phyloP scores from a whole-genome alignment of 805 yeast species.

The Barnettozyma sucrosica region DNA sequence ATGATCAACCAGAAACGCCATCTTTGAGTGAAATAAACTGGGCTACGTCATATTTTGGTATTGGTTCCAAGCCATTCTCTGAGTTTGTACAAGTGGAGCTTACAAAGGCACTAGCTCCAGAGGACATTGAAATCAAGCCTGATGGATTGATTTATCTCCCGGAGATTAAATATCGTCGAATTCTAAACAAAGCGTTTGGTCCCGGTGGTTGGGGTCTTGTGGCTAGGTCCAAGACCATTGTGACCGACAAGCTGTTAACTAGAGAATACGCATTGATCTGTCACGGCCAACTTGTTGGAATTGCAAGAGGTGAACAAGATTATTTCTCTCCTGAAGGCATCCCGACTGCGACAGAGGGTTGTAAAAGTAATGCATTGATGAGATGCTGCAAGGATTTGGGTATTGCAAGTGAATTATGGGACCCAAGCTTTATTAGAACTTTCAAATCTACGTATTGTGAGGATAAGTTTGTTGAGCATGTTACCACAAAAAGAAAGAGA shows the following conservation, averaged over 20 bases:
- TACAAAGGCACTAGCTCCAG: conserved; percentile 52
- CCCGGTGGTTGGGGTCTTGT: conserved; percentile 99
- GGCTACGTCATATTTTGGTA: conserved; percentile 82
- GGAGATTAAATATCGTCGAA: conserved; percentile 90
- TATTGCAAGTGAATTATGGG: conserved; percentile 96
- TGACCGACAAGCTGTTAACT: conserved; percentile 70
- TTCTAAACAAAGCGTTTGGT: conserved; percentile 86
- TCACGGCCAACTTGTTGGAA: conserved; percentile 80
- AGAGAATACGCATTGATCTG: conserved; percentile 88
- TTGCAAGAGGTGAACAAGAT: conserved; percentile 95
- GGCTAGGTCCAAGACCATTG: conserved; percentile 79
- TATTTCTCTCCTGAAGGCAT: conserved; percentile 81
- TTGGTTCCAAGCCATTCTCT: conserved; percentile 75
- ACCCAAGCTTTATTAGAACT: conserved; percentile 76
- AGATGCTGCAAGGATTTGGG: conserved; percentile 97
- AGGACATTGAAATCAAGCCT: conserved; percentile 90
- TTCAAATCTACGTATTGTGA: conserved; percentile 67
- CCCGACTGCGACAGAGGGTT: conserved; percentile 96
- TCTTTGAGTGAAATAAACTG: conserved; percentile 46
- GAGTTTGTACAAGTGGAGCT: conserved; percentile 54
- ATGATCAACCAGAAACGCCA: conserved; percentile 19
- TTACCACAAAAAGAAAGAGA: conserved; percentile 75
- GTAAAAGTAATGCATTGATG: conserved; percentile 95
- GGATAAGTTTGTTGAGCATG: conserved; percentile 81
- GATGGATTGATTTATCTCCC: conserved; percentile 91